Percentiles rank a stretch among this genome's conserved stretches.
phyloP scores from a whole-genome alignment of 2,329 filamentous ascomycete genomes.

The Chaetomium olivaceum region DNA sequence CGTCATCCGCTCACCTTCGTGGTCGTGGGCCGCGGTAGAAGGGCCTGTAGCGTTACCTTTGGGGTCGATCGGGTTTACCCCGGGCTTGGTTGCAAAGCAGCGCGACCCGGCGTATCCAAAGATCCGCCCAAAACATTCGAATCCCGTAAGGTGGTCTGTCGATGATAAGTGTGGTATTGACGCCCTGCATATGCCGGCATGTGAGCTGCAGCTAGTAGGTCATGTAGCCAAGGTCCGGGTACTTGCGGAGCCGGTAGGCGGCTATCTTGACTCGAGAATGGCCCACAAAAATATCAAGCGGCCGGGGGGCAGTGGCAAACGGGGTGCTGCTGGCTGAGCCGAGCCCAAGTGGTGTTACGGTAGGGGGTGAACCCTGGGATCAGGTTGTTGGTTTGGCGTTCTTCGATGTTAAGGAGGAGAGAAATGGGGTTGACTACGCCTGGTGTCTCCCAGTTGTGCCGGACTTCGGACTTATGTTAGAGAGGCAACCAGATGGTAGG shows the following conservation, averaged over 20 bases:
- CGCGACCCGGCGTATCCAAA: background rate
- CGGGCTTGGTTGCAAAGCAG: background rate
- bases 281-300: background rate
- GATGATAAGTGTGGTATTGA: background rate
- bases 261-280: background rate
- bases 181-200: background rate
- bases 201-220: background rate
- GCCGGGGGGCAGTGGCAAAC: background rate
- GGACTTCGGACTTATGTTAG: background rate
- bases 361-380: background rate
- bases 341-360: background rate
- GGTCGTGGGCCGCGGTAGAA: conserved; percentile 1
- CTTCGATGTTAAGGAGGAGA: conserved; percentile 1
- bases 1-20: background rate
- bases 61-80: background rate
- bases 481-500: background rate
- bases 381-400: background rate
- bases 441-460: conserved; percentile 4
- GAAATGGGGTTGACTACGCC: background rate
- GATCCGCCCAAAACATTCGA: background rate
- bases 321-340: background rate
- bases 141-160: background rate
- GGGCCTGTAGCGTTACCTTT: background rate
- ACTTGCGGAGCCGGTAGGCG: background rate
- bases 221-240: conserved; percentile 1